Conservation (phyloP, 2,329 filamentous ascomycete genomes). For the Rhynchosporium graminicola region DNA sequence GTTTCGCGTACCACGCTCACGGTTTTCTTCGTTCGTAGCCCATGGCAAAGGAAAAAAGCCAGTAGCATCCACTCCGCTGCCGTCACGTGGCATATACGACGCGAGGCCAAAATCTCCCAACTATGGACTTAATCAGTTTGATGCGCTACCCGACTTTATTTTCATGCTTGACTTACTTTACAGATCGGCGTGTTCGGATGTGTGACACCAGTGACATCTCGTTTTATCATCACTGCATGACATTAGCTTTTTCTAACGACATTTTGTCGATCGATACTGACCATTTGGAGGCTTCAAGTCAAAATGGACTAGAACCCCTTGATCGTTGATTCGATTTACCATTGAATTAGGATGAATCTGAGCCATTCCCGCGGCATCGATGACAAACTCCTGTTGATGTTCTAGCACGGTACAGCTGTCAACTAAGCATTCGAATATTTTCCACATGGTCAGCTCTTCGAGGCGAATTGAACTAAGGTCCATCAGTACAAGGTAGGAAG, state of each 20-base stretch:
- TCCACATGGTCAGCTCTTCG: slow-evolving; percentile 17
- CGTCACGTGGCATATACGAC: neutral
- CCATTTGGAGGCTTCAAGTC: slow-evolving; percentile 17
- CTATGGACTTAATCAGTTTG: neutral
- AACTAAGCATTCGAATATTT: slow-evolving; percentile 16
- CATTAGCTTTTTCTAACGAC: neutral
- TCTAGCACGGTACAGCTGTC: slow-evolving; percentile 12
- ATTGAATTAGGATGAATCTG: neutral
- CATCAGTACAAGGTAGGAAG: neutral
- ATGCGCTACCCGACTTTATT: neutral
- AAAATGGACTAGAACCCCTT: slow-evolving; percentile 4
- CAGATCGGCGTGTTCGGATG: neutral
- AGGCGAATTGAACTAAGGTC: neutral
- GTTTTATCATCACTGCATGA: neutral
- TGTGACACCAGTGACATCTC: neutral
- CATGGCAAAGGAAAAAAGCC: no score
- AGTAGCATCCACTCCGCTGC: no score
- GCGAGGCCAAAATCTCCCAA: neutral
- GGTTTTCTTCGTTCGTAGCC: neutral
- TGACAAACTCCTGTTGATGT: neutral
- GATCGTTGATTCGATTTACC: no score
- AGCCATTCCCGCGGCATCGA: neutral
- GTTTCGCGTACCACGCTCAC: neutral
- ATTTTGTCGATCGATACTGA: neutral
- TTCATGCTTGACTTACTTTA: neutral